Base-by-base conservation (phyloP, 2,329 filamentous ascomycete genomes). In the Alternaria ethzedia region DNA sequence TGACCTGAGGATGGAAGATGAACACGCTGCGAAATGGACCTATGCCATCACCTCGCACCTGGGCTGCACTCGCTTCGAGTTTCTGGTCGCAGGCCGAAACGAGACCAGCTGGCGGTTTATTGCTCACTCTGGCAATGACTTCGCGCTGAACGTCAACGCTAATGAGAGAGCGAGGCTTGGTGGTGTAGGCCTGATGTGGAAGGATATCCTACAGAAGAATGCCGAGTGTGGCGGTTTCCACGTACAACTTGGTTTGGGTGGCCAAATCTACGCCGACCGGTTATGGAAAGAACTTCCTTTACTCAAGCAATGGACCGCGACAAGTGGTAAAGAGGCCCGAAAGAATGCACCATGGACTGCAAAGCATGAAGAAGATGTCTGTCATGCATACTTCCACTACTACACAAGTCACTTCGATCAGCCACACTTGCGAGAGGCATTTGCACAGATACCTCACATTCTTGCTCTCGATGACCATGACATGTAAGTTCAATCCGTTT, bases 321-420 rank as follows among this genome's bases (percentile, higher is more conserved):
- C 94, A 82, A 94, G 91, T 73, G 96, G 96, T 6, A 94, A 97
- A 70, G 96, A 98, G 59, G 96, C 94, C 71, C 87, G 96, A 62
- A 97, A 94, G 83, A 96, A 90, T 70, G 90, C 93, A 0, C 87
- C 90, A 46, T 99, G 96, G 96, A 97, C 94, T 8, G 93, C 95
- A 4, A 90, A 93, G 54, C 93, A 98, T 73, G 94, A 99, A 76
- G 95, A 99, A 75, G 96, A 99, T 75, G 93, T 97, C 17, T 90
- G 91, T 3, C 94, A 98, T 80, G 94, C 96, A 8, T 99, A 97
- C 82, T 99, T 99, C 81, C 96, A 99, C 80, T 99, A 97, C 80
- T 99, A 99, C 78, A 97, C 94, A 2, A 97, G 94, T 71, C 95
- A 98, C 79, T 98, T 99, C 78, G 96, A 99, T 77, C 96, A 99